Evolutionary conservation across 2,329 filamentous ascomycete genomes (phyloP), one percentile per base, ranked within the genome.

Genomic region (Ascochyta fabae): DNA sequence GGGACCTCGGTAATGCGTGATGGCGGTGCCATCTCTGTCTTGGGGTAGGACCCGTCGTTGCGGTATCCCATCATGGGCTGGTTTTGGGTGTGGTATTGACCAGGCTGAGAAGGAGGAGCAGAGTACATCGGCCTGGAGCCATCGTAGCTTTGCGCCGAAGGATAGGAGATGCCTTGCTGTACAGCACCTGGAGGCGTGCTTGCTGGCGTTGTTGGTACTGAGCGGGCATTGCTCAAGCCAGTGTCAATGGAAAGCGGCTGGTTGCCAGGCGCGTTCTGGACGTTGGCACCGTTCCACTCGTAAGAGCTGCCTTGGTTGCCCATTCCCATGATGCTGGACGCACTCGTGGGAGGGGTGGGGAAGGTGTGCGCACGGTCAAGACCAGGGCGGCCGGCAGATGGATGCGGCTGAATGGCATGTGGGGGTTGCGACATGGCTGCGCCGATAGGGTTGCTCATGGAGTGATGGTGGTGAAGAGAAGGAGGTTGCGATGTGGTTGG

Each of bases 281-380:
- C 75, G 42, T 73, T 74, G 57, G 68, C 64, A 54, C 79, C 77
- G 76, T 85, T 83, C 91, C 93, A 97, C 71, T 93, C 89, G 74
- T 94, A 96, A 36, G 84, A 89, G 64, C 78, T 83, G 31, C 91
- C 89, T 35, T 89, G 87, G 62, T 84, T 84, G 41, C 87, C 87
- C 83, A 96, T 91, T 58, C 84, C 79, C 79, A 87, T 92, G 41
- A 96, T 86, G 75, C 92, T 91, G 0, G 92, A 95, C n/a, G 92
- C 90, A 74, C 91, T 97, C 0, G 93, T 91, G 1, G 94, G 93
- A 33, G 94, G 94, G 3, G 94, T 97, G 3, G 94, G 93, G 77
- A 97, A 97, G 2, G 92, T 96, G 74, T 96, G 90, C 15, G 92
- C 89, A 48, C 94, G 87, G 60, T 97, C 93, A 42, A 74, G 52